phyloP scores from a whole-genome alignment of 805 yeast species.

The Kurtzmaniella cleridarum region DNA sequence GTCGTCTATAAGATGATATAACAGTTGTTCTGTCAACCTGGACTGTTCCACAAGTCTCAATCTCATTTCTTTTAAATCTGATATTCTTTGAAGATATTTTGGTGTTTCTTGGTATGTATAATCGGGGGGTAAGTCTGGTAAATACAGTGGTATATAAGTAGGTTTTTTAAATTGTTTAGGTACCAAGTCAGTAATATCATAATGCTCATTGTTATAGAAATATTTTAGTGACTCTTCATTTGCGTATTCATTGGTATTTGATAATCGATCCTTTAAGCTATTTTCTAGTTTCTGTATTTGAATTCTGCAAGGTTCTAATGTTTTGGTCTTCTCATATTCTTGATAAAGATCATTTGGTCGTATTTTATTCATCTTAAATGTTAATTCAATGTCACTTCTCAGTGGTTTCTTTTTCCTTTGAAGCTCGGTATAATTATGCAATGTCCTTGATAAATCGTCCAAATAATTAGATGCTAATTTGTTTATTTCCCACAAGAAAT shows the following conservation, averaged over 20 bases:
- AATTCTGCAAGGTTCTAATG: slow-evolving; percentile 5
- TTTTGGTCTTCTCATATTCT: slow-evolving; percentile 19
- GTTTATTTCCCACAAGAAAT: slow-evolving; percentile 24
- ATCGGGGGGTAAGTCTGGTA: slow-evolving; percentile 90
- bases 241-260: slow-evolving; percentile 11
- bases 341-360: slow-evolving; percentile 32
- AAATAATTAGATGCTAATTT: slow-evolving; percentile 26
- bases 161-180: slow-evolving; percentile 41
- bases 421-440: slow-evolving; percentile 48
- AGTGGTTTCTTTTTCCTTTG: slow-evolving; percentile 59
- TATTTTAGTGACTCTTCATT: slow-evolving; percentile 40
- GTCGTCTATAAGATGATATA: slow-evolving; percentile 51
- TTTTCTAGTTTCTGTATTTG: slow-evolving; percentile 7
- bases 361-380: slow-evolving; percentile 40
- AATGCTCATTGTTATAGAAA: slow-evolving; percentile 43
- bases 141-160: slow-evolving; percentile 60
- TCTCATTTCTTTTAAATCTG: slow-evolving; percentile 68
- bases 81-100: slow-evolving; percentile 51
- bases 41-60: slow-evolving; percentile 77
- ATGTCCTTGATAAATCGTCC: slow-evolving; percentile 29
- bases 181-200: slow-evolving; percentile 49
- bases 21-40: slow-evolving; percentile 70
- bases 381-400: slow-evolving; percentile 43
- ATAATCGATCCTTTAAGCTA: slow-evolving; percentile 8
- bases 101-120: slow-evolving; percentile 85